Evolutionary conservation across 1,139 yeast species (phyloP).

Genomic region (Blastobotrys buckinghamii): DNA sequence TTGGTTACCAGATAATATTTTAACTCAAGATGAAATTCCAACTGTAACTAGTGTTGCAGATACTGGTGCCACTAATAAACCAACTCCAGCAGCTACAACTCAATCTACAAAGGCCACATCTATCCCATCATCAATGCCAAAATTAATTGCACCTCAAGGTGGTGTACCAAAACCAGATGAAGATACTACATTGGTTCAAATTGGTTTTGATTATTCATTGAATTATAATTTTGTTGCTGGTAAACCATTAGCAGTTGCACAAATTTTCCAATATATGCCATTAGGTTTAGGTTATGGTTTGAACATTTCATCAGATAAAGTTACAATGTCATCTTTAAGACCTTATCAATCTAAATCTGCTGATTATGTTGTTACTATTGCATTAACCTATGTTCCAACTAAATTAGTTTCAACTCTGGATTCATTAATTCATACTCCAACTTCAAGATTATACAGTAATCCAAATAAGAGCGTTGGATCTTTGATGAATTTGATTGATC

Average conservation of each 20-base stretch:
- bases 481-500: slow-evolving; percentile 37
- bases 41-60: slow-evolving; percentile 14
- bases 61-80: background rate
- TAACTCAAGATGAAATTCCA: slow-evolving; percentile 23
- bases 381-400: slow-evolving; percentile 35
- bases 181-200: slow-evolving; percentile 32
- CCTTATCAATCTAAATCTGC: slow-evolving; percentile 33
- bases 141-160: slow-evolving; percentile 36
- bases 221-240: slow-evolving; percentile 39
- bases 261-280: slow-evolving; percentile 39
- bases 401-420: slow-evolving; percentile 26
- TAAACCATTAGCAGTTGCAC: slow-evolving; percentile 40
- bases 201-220: slow-evolving; percentile 37
- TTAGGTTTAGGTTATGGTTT: slow-evolving; percentile 36
- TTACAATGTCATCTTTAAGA: slow-evolving; percentile 31
- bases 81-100: slow-evolving; percentile 5
- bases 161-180: slow-evolving; percentile 27
- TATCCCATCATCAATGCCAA: slow-evolving; percentile 32
- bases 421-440: slow-evolving; percentile 28
- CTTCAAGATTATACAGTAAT: slow-evolving; percentile 32
- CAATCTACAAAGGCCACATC: slow-evolving; percentile 11
- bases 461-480: slow-evolving; percentile 31
- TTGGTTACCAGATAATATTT: slow-evolving; percentile 31
- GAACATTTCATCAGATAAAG: slow-evolving; percentile 23
- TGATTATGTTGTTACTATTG: slow-evolving; percentile 36